Evolutionary conservation across 441 rosid genomes (phyloP).

Genomic region (Eruca vesicaria): DNA sequence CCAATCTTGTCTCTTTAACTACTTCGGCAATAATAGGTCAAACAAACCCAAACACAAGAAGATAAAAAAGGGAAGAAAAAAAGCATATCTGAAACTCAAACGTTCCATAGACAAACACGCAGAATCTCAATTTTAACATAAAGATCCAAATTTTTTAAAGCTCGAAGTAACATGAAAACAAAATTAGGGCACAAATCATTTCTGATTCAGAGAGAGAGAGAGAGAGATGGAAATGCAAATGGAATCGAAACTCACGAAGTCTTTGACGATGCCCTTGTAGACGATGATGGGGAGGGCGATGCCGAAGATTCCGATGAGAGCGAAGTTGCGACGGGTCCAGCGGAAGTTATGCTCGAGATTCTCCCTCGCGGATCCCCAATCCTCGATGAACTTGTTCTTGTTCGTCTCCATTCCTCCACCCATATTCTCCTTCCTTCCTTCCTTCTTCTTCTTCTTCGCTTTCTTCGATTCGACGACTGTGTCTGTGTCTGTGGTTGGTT

Average conservation of each 20-base stretch:
- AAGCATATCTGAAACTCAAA: not conserved
- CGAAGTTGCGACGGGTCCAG: slow-evolving; percentile 84
- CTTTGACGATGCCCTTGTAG: slow-evolving; percentile 89
- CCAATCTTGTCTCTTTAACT: not conserved
- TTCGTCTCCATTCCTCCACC: slow-evolving; percentile 92
- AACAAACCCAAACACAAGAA: not conserved
- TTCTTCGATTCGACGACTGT: not conserved
- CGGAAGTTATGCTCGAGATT: slow-evolving; percentile 86
- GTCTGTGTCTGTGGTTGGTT: not conserved
- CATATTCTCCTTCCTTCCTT: slow-evolving; percentile 40
- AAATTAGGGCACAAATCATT: slow-evolving; percentile 13
- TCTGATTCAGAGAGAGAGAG: not conserved
- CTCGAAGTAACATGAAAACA: not conserved
- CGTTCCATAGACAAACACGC: too few species aligned
- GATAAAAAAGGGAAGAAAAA: not conserved
- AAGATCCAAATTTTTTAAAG: not conserved
- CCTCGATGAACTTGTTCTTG: slow-evolving; percentile 87
- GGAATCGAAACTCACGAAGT: slow-evolving; percentile 50
- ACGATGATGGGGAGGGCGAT: slow-evolving; percentile 70
- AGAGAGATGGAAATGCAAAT: not conserved
- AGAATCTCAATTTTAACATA: not conserved
- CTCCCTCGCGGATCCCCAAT: slow-evolving; percentile 81
- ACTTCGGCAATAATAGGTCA: not conserved
- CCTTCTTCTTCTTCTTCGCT: not conserved
- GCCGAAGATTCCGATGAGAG: slow-evolving; percentile 83